Evolutionary conservation across 768 basidiomycete genomes (phyloP), one percentile per base, ranked within the genome.

Genomic region (Kwoniella mangroviensis): DNA sequence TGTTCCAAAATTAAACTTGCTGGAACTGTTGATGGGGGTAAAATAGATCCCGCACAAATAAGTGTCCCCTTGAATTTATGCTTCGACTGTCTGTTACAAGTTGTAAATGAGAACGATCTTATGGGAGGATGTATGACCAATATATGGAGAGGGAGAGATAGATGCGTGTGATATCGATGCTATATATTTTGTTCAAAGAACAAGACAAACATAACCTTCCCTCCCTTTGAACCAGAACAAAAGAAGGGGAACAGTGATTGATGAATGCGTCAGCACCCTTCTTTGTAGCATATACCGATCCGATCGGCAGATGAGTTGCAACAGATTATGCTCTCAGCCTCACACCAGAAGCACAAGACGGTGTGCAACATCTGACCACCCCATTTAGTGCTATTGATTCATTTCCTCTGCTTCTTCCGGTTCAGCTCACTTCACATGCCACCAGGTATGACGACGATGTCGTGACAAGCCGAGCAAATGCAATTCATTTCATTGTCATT

Each of bases 401-500:
- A 34, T 0, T 34, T 34, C 34, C 9, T 34, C 34, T 34, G 34
- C 34, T 34, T 34, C 45, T 49, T 49, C 45, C 45, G 12, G 19
- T 49, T 49, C 45, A 13, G 45, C 12, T 49, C 45, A 13, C 45
- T 19, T 49, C 45, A 19, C 12, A 49, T 15, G 45, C 12, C 12
- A 49, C 19, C 45, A 49, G 45, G 45, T 49, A 49, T 13, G 19
- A 49, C 45, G 45, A 17, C 34, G 34, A 34, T 34, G 34, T 34
- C 34, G 45, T 15, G 45, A 49, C 21, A 21, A 11, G 53, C 58
- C 58, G 41, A 42, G 58, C 6, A 60, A 43, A 69, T 69, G 68
- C 68, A 65, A 63, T 69, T 69, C 68, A 67, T 62, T 49, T 24
- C 19, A 41, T 51, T 63, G 70, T 26, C 45, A 63, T 67, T 54